These are phyloP conservation scores for Parachaetomium inaequale DNA, from an alignment of 495 filamentous ascomycete genomes.

Conservation along the genomic window DNA sequence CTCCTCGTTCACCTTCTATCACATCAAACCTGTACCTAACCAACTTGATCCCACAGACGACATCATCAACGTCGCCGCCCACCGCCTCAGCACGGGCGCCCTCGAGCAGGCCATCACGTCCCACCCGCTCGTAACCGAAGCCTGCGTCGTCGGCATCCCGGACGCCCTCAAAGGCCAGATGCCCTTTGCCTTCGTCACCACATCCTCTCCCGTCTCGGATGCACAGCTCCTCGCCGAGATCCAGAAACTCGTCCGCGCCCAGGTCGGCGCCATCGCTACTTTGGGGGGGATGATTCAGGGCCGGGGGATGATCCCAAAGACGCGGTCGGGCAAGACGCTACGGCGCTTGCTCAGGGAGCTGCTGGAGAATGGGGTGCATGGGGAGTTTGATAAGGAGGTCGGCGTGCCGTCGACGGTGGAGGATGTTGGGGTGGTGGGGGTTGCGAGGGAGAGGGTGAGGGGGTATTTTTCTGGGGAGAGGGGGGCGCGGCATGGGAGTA, in stretches of 20 bases:
- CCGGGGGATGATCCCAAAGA: slow-evolving; percentile 89
- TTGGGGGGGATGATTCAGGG: slow-evolving; percentile 82
- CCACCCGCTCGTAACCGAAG: slow-evolving; percentile 74
- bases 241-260: slow-evolving; percentile 64
- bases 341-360: slow-evolving; percentile 76
- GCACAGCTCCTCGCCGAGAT: slow-evolving; percentile 51
- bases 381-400: slow-evolving; percentile 48
- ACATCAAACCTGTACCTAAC: not conserved
- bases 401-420: slow-evolving; percentile 54
- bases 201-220: slow-evolving; percentile 29
- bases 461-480: slow-evolving; percentile 47
- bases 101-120: slow-evolving; percentile 88
- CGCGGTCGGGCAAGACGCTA: slow-evolving; percentile 81
- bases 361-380: slow-evolving; percentile 62
- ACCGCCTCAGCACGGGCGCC: slow-evolving; percentile 81
- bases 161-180: slow-evolving; percentile 84
- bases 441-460: slow-evolving; percentile 45
- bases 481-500: slow-evolving; percentile 37
- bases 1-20: not conserved
- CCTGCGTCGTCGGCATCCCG: slow-evolving; percentile 79
- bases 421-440: slow-evolving; percentile 47
- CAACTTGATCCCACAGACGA: slow-evolving; percentile 54
- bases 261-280: slow-evolving; percentile 83
- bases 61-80: slow-evolving; percentile 92
- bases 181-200: slow-evolving; percentile 82